Evolutionary conservation across 768 basidiomycete species (phyloP).

Genomic region (Collybiopsis confluens): DNA sequence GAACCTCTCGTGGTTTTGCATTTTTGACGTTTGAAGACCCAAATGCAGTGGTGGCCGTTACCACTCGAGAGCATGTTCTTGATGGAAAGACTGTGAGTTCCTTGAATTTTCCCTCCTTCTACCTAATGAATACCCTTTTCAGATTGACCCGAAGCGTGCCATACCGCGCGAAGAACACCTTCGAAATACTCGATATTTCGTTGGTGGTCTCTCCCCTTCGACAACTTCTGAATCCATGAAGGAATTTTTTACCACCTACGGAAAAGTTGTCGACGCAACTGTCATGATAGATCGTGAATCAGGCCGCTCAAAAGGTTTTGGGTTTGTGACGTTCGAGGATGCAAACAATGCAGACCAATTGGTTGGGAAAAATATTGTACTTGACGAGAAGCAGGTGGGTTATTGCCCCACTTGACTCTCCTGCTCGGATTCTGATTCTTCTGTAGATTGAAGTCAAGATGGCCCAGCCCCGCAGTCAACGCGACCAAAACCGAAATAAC

Average conservation of each 20-base stretch:
- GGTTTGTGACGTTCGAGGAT: slow-evolving; percentile 80
- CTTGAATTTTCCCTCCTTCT: neutral
- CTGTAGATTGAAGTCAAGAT: slow-evolving; percentile 77
- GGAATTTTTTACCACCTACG: slow-evolving; percentile 65
- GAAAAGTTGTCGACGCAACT: slow-evolving; percentile 79
- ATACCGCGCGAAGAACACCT: slow-evolving; percentile 81
- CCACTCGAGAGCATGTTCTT: slow-evolving; percentile 61
- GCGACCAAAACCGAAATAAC: slow-evolving; percentile 44
- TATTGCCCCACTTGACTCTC: neutral
- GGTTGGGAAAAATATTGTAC: slow-evolving; percentile 57
- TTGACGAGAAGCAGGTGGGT: slow-evolving; percentile 75
- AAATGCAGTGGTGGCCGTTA: slow-evolving; percentile 57
- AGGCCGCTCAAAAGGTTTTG: slow-evolving; percentile 75
- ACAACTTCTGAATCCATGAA: slow-evolving; percentile 72
- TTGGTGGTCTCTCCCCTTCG: slow-evolving; percentile 65
- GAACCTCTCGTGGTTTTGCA: slow-evolving; percentile 79
- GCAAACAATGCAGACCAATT: slow-evolving; percentile 60
- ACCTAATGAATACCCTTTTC: neutral
- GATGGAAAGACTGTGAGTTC: slow-evolving; percentile 71
- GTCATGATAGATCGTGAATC: slow-evolving; percentile 84
- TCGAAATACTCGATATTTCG: slow-evolving; percentile 75
- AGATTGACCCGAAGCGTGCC: slow-evolving; percentile 89
- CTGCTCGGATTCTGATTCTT: neutral
- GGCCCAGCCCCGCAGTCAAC: slow-evolving; percentile 68
- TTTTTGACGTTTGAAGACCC: slow-evolving; percentile 79